phyloP scores from a whole-genome alignment of 2,329 filamentous ascomycete genomes.

The Xylariaceae sp. region DNA sequence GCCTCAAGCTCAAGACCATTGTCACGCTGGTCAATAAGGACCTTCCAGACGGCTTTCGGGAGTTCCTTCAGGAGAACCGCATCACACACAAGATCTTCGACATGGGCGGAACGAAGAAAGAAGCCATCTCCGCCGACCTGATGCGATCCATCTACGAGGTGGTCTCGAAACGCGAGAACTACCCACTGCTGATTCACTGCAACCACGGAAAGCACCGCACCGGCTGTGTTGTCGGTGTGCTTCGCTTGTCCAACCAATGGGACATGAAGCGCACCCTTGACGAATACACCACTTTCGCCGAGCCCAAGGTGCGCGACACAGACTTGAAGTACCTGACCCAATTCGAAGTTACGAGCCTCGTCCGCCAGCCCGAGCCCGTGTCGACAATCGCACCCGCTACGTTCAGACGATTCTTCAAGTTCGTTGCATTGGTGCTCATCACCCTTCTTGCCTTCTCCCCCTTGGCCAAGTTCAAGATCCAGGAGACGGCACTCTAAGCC shows the following conservation, averaged over 20 bases:
- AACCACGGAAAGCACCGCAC: conserved; percentile 93
- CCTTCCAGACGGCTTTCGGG: conserved; percentile 45
- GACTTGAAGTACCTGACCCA: conserved; percentile 54
- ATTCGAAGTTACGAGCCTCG: conserved; percentile 41
- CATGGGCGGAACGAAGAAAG: conserved; percentile 85
- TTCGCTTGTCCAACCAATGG: conserved; percentile 70
- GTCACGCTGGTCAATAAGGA: conserved; percentile 64
- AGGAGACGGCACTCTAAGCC: not conserved
- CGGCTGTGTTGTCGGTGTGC: conserved; percentile 77
- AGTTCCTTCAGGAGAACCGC: conserved; percentile 60
- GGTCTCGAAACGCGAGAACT: conserved; percentile 65
- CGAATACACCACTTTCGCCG: conserved; percentile 67
- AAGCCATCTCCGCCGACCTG: conserved; percentile 58
- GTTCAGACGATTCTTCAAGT: conserved; percentile 16
- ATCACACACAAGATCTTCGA: conserved; percentile 71
- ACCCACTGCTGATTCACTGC: conserved; percentile 83
- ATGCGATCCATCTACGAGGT: conserved; percentile 68
- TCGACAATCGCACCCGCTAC: not conserved
- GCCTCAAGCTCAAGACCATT: conserved; percentile 70
- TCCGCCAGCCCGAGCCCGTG: conserved; percentile 1
- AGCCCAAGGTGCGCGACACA: conserved; percentile 54
- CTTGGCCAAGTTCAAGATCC: conserved; percentile 8
- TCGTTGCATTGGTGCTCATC: conserved; percentile 18
- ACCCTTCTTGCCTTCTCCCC: conserved; percentile 8
- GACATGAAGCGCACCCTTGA: conserved; percentile 55